Evolutionary conservation across 306 rosid species (phyloP).

Genomic region (Datisca glomerata): DNA sequence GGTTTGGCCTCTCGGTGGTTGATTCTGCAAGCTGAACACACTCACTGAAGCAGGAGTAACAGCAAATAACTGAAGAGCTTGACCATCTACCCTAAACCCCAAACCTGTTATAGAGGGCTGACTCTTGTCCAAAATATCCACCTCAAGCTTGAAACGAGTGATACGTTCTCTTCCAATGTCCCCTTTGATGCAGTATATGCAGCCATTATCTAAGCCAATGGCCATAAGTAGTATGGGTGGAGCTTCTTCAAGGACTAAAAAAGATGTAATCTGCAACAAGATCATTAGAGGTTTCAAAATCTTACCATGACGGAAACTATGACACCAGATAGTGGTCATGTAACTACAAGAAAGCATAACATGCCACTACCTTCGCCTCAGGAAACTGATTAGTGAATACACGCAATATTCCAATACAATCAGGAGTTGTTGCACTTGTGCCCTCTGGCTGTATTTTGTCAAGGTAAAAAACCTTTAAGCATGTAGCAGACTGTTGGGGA

Average conservation of each 20-base stretch:
- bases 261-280: conserved; percentile 73
- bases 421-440: conserved; percentile 66
- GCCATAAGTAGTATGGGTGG: conserved; percentile 89
- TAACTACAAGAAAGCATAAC: neutral
- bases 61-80: conserved; percentile 82
- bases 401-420: conserved; percentile 91
- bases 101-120: conserved; percentile 63
- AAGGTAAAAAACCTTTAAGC: conserved; percentile 89
- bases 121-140: conserved; percentile 55
- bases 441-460: conserved; percentile 87
- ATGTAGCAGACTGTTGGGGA: conserved; percentile 61
- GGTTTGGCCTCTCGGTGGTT: conserved; percentile 79
- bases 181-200: conserved; percentile 88
- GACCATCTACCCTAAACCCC: conserved; percentile 92
- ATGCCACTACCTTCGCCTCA: conserved; percentile 60
- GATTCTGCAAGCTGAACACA: conserved; percentile 63
- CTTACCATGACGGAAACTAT: conserved; percentile 1
- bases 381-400: conserved; percentile 93
- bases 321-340: neutral
- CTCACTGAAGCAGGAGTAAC: conserved; percentile 80
- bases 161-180: conserved; percentile 95
- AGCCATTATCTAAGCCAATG: conserved; percentile 86
- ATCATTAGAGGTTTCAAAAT: conserved; percentile 10
- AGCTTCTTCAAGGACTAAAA: conserved; percentile 85
- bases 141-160: conserved; percentile 81